Percentiles rank a stretch among this genome's conserved stretches.
phyloP scores from a whole-genome alignment of 2,329 filamentous ascomycete genomes.

The Rutstroemia sp. region DNA sequence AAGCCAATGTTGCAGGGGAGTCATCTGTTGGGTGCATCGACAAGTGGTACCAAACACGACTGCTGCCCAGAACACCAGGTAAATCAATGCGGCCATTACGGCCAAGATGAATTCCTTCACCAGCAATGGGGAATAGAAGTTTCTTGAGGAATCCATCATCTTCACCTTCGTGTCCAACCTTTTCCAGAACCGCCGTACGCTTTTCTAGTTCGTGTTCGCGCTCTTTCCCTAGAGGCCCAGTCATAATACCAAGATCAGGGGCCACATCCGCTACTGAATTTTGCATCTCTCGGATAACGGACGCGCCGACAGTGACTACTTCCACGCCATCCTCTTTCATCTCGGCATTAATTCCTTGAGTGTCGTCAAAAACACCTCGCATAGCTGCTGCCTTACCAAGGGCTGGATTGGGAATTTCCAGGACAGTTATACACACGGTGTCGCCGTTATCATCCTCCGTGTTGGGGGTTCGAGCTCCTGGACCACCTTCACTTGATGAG shows the following conservation, averaged over 20 bases:
- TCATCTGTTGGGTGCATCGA: constrained; percentile 89
- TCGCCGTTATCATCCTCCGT: constrained; percentile 67
- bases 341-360: constrained; percentile 86
- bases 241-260: constrained; percentile 70
- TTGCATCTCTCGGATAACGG: constrained; percentile 81
- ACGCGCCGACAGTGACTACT: constrained; percentile 66
- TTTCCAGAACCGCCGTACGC: constrained; percentile 77
- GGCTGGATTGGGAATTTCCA: constrained; percentile 74
- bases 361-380: constrained; percentile 87
- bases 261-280: constrained; percentile 70
- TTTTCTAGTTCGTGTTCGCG: constrained; percentile 74
- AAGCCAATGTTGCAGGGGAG: constrained; percentile 65
- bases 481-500: constrained; percentile 58
- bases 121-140: constrained; percentile 70
- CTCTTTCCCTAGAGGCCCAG: constrained; percentile 59
- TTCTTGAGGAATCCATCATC: constrained; percentile 75
- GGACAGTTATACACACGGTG: constrained; percentile 79
- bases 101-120: constrained; percentile 74
- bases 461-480: constrained; percentile 54
- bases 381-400: constrained; percentile 85
- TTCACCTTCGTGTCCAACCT: constrained; percentile 74
- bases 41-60: constrained; percentile 91
- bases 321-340: constrained; percentile 94
- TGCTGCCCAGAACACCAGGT: constrained; percentile 65
- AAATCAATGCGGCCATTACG: constrained; percentile 74